These are phyloP conservation scores for Gaillardinia entomophila DNA, from an alignment of 805 yeast species.

Conservation along the genomic window DNA sequence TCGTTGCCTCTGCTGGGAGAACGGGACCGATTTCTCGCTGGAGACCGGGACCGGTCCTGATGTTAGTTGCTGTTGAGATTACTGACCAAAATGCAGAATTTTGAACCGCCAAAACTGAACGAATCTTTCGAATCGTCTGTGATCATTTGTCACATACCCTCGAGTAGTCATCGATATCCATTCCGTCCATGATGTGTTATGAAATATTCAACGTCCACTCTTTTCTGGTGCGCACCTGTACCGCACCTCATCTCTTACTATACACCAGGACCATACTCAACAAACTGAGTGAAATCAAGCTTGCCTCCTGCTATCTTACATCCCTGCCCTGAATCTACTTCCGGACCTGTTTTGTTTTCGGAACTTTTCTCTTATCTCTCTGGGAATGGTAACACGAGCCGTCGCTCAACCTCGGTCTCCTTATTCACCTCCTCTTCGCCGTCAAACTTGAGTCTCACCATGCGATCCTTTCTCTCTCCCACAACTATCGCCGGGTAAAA, in stretches of 20 bases:
- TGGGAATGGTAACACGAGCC: slow-evolving; percentile 77
- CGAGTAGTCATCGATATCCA: slow-evolving; percentile 60
- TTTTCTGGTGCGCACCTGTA: too few relatives aligned
- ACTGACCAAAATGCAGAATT: not conserved
- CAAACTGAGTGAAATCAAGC: too few relatives aligned
- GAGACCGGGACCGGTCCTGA: too few relatives aligned
- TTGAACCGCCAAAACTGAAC: not conserved
- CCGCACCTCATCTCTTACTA: too few relatives aligned
- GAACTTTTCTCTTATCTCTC: slow-evolving; percentile 9
- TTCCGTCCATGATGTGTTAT: slow-evolving; percentile 49
- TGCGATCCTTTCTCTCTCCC: slow-evolving; percentile 68
- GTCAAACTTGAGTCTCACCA: slow-evolving; percentile 77
- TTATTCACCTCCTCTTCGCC: slow-evolving; percentile 97
- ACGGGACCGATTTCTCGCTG: slow-evolving; percentile 17
- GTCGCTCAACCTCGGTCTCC: slow-evolving; percentile 86
- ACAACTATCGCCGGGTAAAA: slow-evolving; percentile 92
- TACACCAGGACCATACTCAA: too few relatives aligned
- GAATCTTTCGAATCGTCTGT: too few relatives aligned
- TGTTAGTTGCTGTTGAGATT: too few relatives aligned
- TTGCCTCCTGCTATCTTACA: too few relatives aligned
- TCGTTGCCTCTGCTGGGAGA: slow-evolving; percentile 20
- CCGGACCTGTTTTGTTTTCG: not conserved
- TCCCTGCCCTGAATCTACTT: not conserved
- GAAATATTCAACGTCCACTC: too few relatives aligned
- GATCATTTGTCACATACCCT: slow-evolving; percentile 40